Percentiles rank a stretch among this genome's conserved stretches.
Evolutionary conservation across 2,329 filamentous ascomycete genomes (phyloP).

Genomic region (Epichloe gansuensis): DNA sequence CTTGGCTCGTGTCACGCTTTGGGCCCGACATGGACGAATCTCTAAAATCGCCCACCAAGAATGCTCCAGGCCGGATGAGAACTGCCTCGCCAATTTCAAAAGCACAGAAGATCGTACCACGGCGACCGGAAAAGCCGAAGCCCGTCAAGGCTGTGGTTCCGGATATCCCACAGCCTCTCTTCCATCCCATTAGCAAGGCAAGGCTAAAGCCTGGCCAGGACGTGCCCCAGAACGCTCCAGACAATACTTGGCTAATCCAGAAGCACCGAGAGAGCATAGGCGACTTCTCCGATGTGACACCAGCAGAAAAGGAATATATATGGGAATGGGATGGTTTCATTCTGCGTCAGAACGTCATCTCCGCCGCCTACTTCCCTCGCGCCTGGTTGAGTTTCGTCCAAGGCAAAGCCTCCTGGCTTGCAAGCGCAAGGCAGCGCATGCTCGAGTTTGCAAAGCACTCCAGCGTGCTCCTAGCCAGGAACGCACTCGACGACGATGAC

Average conservation of each 20-base stretch:
- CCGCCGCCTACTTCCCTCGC: conserved; percentile 38
- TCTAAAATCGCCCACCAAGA: conserved; percentile 14
- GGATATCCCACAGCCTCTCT: conserved; percentile 39
- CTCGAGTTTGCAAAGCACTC: conserved; percentile 44
- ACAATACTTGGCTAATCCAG: conserved; percentile 44
- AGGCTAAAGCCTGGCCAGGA: conserved; percentile 35
- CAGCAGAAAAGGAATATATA: conserved; percentile 45
- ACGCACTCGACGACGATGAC: conserved; percentile 32
- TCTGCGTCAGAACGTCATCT: conserved; percentile 36
- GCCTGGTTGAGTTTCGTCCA: conserved; percentile 40
- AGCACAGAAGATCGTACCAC: conserved; percentile 6
- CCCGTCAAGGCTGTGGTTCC: conserved; percentile 30
- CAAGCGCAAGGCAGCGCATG: conserved; percentile 32
- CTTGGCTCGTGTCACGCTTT: conserved; percentile 31
- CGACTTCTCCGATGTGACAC: conserved; percentile 44
- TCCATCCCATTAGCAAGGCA: conserved; percentile 44
- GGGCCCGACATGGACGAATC: conserved; percentile 22
- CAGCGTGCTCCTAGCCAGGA: conserved; percentile 36
- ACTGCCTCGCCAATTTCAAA: conserved; percentile 14
- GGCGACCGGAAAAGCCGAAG: conserved; percentile 10
- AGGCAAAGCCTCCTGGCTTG: conserved; percentile 41
- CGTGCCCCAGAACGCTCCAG: conserved; percentile 30
- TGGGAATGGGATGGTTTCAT: conserved; percentile 46
- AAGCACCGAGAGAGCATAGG: conserved; percentile 46
- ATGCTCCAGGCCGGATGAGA: conserved; percentile 11